Percentiles rank a stretch among this genome's conserved stretches.
Conservation (phyloP, 2,329 filamentous ascomycete species). For the Clarireedia homoeocarpa region DNA sequence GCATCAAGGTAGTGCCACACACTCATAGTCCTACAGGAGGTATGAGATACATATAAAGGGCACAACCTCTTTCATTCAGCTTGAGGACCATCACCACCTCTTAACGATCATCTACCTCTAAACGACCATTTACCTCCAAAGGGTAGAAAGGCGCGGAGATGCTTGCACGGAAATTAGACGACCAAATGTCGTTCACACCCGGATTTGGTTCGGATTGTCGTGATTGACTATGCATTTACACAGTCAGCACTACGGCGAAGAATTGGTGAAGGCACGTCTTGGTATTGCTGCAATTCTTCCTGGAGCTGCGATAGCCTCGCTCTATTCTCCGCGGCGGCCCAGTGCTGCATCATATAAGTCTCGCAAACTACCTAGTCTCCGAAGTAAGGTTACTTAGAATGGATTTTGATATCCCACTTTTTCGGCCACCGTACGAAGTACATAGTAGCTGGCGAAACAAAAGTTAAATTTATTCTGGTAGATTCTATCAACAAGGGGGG, state of each 20-base stretch:
- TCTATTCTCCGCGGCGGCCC: no score
- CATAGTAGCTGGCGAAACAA: no score
- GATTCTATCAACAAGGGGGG: no score
- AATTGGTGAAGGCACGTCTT: not conserved
- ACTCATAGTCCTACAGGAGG: no score
- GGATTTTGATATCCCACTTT: no score
- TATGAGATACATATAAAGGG: no score
- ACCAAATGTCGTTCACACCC: not conserved
- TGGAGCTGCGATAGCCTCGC: not conserved
- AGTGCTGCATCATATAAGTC: no score
- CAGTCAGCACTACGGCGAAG: conserved; percentile 2
- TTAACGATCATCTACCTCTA: not conserved
- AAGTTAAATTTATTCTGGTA: no score
- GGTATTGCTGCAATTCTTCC: not conserved
- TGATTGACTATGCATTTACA: not conserved
- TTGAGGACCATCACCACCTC: not conserved
- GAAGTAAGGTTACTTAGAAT: not conserved
- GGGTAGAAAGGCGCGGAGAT: not conserved
- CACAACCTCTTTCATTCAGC: not conserved
- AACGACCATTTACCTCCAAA: not conserved
- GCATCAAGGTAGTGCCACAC: no score
- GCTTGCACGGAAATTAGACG: not conserved
- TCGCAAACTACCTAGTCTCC: no score
- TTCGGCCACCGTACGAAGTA: not conserved
- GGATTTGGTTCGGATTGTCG: conserved; percentile 1